Evolutionary conservation across 805 yeast species (phyloP).

Genomic region (Yamadazyma laniorum): DNA sequence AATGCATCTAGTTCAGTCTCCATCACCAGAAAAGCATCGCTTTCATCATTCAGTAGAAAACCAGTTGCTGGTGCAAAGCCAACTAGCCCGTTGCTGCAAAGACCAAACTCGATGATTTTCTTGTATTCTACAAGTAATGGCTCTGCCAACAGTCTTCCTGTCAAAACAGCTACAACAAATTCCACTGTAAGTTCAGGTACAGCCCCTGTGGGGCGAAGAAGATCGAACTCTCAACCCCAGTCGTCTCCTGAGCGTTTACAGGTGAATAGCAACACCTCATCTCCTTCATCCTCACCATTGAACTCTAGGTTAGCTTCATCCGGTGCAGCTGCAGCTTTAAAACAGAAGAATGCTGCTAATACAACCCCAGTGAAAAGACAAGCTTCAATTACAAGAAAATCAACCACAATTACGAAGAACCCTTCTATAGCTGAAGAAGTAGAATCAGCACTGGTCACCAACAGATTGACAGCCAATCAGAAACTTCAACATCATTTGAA

Average conservation of each 20-base stretch:
- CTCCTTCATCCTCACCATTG: constrained; percentile 6
- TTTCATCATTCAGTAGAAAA: constrained; percentile 18
- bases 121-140: constrained; percentile 11
- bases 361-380: constrained; percentile 1
- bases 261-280: background rate
- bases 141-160: constrained; percentile 6
- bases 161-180: background rate
- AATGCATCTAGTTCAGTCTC: constrained; percentile 15
- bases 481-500: constrained; percentile 38
- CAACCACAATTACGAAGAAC: constrained; percentile 5
- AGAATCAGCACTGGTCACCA: constrained; percentile 8
- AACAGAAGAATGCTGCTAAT: constrained; percentile 11
- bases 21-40: constrained; percentile 19
- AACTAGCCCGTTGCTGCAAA: constrained; percentile 9
- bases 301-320: constrained; percentile 20
- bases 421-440: constrained; percentile 12
- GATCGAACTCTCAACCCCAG: constrained; percentile 40
- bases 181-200: background rate
- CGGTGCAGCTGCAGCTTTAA: constrained; percentile 36
- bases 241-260: constrained; percentile 5
- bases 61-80: constrained; percentile 12
- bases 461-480: constrained; percentile 36
- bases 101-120: constrained; percentile 30
- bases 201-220: constrained; percentile 18
- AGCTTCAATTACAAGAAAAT: constrained; percentile 4